Base-by-base conservation (phyloP, 2,329 filamentous ascomycete species). In the Seiridium unicorne region DNA sequence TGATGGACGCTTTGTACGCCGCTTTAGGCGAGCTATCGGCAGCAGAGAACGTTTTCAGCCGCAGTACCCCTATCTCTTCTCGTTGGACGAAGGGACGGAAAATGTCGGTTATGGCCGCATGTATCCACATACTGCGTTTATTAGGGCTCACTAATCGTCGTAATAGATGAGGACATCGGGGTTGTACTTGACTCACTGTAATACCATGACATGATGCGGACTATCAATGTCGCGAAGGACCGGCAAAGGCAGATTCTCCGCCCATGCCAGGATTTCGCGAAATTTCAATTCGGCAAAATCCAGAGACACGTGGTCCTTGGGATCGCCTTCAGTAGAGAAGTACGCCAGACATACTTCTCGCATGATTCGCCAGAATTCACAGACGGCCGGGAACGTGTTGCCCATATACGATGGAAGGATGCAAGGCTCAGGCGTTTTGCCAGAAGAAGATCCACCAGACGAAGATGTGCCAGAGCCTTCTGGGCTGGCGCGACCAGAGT, bases 281-380 rank as follows among this genome's bases (percentile, higher is more conserved):
- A 72, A 79, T 18, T 74, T 76, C 44, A 67, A 69, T 62, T 78
- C 76, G 0, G 71, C 70, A 51, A 76, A 72, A 6, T 62, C 61
- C 2, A 72, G 59, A 10, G 61, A 57, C 10, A 64, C 59, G 11
- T 60, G 53, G 18, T 8, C 60, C 34, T 2, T 63, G 62, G 1
- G 59, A 63, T 6, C 58, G 9, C 49, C 31, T 31, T 18, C 2
- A 8, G 13, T n/a, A 13, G 46, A 31, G 26, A 34, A 51, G 49
- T 51, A 51, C 5, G 13, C 32, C 49, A 32, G 10, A 5, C 5
- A 32, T 9, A 36, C 18, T 10, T 31, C 2, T 26, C 75, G 70
- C n/a, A 75, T 62, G n/a, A 79, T 75, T 18, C 60, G 51, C 77
- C 75, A 77, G 56, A 78, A 74, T 4, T 65, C 63, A 63, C 74